Conservation (phyloP, 306 rosid genomes). For the Urtica urens region DNA sequence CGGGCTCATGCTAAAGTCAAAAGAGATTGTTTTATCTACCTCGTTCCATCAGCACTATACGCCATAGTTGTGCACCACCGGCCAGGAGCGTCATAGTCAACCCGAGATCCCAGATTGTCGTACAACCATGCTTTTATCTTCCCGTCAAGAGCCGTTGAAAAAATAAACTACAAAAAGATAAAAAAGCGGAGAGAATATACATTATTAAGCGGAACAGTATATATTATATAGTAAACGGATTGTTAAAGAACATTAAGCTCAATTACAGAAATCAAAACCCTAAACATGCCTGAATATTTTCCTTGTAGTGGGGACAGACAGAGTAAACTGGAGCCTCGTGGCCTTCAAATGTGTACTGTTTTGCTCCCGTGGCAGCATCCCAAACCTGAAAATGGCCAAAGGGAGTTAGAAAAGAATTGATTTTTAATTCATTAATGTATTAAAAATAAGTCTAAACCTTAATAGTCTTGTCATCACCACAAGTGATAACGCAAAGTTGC, state of each 20-base stretch:
- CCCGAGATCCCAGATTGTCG: slow-evolving; percentile 88
- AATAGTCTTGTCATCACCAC: slow-evolving; percentile 94
- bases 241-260: neutral
- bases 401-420: slow-evolving; percentile 21
- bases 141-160: slow-evolving; percentile 93
- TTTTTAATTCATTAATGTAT: too few species aligned
- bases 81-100: slow-evolving; percentile 96
- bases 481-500: slow-evolving; percentile 90
- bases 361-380: slow-evolving; percentile 80
- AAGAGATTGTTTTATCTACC: slow-evolving; percentile 33
- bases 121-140: slow-evolving; percentile 97
- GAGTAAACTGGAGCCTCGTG: slow-evolving; percentile 93
- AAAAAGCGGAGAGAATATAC: slow-evolving; percentile 1
- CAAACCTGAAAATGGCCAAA: slow-evolving; percentile 57
- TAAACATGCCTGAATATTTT: slow-evolving; percentile 59
- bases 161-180: slow-evolving; percentile 61
- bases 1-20: slow-evolving; percentile 1
- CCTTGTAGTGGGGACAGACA: slow-evolving; percentile 88
- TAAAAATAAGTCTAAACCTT: slow-evolving; percentile 34
- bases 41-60: slow-evolving; percentile 86
- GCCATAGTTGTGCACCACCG: slow-evolving; percentile 97
- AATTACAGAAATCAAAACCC: neutral
- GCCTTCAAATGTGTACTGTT: slow-evolving; percentile 72
- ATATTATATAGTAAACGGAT: too few species aligned
- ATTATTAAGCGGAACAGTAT: neutral